phyloP scores from a whole-genome alignment of 306 rosid species.

The Betula pendula region DNA sequence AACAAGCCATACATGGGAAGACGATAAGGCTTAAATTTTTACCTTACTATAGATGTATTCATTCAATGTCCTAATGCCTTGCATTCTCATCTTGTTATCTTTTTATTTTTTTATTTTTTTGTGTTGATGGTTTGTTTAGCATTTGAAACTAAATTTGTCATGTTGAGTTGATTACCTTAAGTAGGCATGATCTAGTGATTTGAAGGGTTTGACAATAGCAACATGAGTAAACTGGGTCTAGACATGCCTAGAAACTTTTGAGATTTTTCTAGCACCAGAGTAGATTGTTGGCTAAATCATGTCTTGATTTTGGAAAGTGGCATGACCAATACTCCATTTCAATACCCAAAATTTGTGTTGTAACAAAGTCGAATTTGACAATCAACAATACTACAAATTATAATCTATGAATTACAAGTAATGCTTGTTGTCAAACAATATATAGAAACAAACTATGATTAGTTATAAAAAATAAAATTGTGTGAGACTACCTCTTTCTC shows the following conservation, averaged over 20 bases:
- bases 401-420: not conserved
- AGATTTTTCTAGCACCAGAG: not conserved
- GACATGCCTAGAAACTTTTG: not conserved
- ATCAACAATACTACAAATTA: not conserved
- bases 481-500: not conserved
- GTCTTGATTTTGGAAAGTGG: not conserved
- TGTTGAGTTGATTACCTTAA: not conserved
- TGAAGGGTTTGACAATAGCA: not conserved
- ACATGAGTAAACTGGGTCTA: not conserved
- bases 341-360: not conserved
- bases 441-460: not conserved
- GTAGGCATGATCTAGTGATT: not conserved
- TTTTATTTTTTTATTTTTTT: not conserved
- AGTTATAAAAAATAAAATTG: conserved; percentile 7
- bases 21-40: not conserved
- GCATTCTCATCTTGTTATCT: not conserved
- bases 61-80: not conserved
- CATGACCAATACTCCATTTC: not conserved
- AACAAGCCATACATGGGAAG: not conserved
- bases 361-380: not conserved
- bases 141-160: not conserved
- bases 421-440: not conserved
- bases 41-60: not conserved
- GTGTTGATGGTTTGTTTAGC: not conserved
- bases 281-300: not conserved